A percentile compares a stretch with the other conserved stretches of the same genome.
Evolutionary conservation across 129 eudicot genomes (phyloP).

Genomic region (Artemisia tridentata): DNA sequence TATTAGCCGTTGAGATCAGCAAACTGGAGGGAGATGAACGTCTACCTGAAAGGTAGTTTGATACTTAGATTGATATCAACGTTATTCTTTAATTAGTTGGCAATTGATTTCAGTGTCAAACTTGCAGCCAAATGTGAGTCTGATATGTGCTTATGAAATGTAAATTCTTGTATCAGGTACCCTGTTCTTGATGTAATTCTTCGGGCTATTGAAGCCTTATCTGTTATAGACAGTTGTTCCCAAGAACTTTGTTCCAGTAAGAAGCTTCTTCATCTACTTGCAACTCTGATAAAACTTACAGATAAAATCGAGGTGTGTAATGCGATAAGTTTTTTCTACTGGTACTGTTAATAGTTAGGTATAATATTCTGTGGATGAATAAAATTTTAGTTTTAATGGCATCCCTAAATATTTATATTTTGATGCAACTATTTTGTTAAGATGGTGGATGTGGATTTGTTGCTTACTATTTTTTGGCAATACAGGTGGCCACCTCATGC

Average conservation of each 20-base stretch:
- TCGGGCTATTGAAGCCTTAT: conserved; percentile 76
- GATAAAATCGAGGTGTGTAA: conserved; percentile 78
- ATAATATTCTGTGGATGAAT: background rate
- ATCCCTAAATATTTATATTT: background rate
- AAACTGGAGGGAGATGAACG: conserved; percentile 63
- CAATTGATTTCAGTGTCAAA: conserved; percentile 9
- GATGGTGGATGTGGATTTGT: conserved; percentile 11
- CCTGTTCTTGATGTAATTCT: conserved; percentile 69
- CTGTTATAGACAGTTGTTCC: conserved; percentile 59
- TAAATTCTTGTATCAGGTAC: conserved; percentile 51
- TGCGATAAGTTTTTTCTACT: background rate
- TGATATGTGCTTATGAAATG: conserved; percentile 18
- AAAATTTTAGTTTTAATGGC: background rate
- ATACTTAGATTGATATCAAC: too few relatives aligned
- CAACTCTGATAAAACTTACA: conserved; percentile 59
- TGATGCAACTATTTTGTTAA: conserved; percentile 6
- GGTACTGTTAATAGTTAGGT: background rate
- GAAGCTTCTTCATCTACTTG: conserved; percentile 61
- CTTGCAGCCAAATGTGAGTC: background rate
- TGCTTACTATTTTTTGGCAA: conserved; percentile 10
- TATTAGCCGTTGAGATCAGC: conserved; percentile 71
- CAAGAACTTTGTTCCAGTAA: conserved; percentile 56
- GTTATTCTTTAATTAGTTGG: background rate
- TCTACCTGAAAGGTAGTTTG: conserved; percentile 69
- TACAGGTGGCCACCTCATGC: conserved; percentile 76